A percentile compares a stretch with the other conserved stretches of the same genome.
Evolutionary conservation across 177 flowering plant genomes (phyloP).

Genomic region (Vitis hybrid): DNA sequence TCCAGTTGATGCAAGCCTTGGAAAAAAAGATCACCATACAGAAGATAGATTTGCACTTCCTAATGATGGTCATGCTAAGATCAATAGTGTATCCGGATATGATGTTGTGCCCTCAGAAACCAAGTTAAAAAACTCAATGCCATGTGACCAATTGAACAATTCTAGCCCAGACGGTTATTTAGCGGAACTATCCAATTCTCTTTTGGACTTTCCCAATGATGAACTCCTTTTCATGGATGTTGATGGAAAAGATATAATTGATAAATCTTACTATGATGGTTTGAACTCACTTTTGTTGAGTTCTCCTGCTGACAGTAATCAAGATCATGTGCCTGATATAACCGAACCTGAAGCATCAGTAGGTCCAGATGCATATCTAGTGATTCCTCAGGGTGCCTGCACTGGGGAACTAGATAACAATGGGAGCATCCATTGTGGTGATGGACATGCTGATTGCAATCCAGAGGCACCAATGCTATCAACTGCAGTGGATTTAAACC

Average conservation of each 20-base stretch:
- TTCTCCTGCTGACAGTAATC: slow-evolving; percentile 44
- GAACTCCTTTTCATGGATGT: slow-evolving; percentile 45
- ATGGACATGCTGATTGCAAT: slow-evolving; percentile 11
- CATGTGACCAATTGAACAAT: slow-evolving; percentile 28
- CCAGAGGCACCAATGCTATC: slow-evolving; percentile 28
- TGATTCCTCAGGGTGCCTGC: slow-evolving; percentile 19
- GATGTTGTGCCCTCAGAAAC: slow-evolving; percentile 29
- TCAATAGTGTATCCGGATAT: slow-evolving; percentile 31
- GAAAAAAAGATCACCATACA: slow-evolving; percentile 21
- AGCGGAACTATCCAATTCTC: slow-evolving; percentile 47
- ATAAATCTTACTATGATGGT: slow-evolving; percentile 48
- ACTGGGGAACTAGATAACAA: slow-evolving; percentile 18
- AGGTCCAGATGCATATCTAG: slow-evolving; percentile 20
- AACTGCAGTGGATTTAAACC: slow-evolving; percentile 20
- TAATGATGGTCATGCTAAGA: slow-evolving; percentile 24
- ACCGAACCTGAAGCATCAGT: slow-evolving; percentile 28
- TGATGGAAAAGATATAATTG: slow-evolving; percentile 55
- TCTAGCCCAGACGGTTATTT: slow-evolving; percentile 41
- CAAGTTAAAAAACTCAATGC: slow-evolving; percentile 24
- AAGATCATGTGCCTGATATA: slow-evolving; percentile 23
- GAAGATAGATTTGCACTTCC: slow-evolving; percentile 25
- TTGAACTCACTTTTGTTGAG: slow-evolving; percentile 44
- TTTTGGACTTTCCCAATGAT: slow-evolving; percentile 54
- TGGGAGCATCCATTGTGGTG: slow-evolving; percentile 13
- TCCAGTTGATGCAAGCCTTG: slow-evolving; percentile 31